Evolutionary conservation across 768 basidiomycete genomes (phyloP).

Genomic region (Lactifluus echinatus): DNA sequence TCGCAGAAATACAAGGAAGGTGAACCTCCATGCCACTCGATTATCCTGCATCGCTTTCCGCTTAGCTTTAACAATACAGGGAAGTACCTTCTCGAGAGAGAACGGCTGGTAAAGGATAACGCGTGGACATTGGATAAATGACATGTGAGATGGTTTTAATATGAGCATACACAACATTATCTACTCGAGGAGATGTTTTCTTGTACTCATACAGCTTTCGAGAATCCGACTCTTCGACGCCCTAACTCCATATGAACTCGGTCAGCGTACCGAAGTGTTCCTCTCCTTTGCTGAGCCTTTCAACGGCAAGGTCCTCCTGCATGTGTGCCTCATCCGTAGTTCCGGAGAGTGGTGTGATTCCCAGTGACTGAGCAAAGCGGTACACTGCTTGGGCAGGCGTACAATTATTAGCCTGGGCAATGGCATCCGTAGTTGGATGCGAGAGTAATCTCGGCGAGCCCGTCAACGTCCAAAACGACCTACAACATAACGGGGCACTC

Average conservation of each 20-base stretch:
- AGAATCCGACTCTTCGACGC: neutral
- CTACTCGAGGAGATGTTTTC: neutral
- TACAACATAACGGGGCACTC: constrained; percentile 23
- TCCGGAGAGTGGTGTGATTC: constrained; percentile 67
- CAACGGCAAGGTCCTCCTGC: constrained; percentile 49
- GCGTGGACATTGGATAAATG: constrained; percentile 58
- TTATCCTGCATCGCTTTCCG: neutral
- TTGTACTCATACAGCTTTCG: neutral
- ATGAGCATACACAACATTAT: neutral
- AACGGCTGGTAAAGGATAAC: constrained; percentile 76
- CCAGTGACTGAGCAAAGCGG: constrained; percentile 56
- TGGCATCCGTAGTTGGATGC: constrained; percentile 36
- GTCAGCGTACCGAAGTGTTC: constrained; percentile 25
- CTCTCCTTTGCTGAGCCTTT: constrained; percentile 29
- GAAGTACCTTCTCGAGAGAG: constrained; percentile 74
- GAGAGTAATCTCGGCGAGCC: constrained; percentile 59
- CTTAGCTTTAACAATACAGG: constrained; percentile 34
- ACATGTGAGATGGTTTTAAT: neutral
- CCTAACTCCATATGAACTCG: constrained; percentile 28
- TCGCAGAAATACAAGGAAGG: constrained; percentile 86
- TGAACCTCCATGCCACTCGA: constrained; percentile 22
- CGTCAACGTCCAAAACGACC: constrained; percentile 83
- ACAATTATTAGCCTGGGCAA: constrained; percentile 40
- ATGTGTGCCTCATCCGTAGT: constrained; percentile 63
- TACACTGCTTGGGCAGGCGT: constrained; percentile 63